Evolutionary conservation across 139 green algal genomes (phyloP).

Genomic region (Chlorella sorokiniana): DNA sequence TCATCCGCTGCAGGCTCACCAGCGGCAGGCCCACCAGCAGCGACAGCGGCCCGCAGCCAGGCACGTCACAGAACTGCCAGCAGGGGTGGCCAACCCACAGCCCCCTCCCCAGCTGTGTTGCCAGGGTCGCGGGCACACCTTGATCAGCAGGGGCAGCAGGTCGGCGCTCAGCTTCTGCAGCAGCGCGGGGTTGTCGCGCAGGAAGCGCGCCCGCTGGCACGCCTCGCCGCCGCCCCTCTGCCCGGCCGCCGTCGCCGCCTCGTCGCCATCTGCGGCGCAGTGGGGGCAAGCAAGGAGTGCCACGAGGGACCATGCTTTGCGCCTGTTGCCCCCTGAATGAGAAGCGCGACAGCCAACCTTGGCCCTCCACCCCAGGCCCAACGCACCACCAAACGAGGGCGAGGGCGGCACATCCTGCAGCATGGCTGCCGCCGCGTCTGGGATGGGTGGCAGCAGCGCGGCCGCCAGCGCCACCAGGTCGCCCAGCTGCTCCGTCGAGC

Average conservation of each 20-base stretch:
- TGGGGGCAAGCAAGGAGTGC: background rate
- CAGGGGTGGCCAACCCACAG: too few relatives aligned
- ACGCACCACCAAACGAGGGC: background rate
- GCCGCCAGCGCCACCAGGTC: constrained; percentile 79
- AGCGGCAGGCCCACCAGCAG: too few relatives aligned
- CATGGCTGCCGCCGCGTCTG: constrained; percentile 60
- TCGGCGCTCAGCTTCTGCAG: constrained; percentile 63
- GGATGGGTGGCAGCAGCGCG: constrained; percentile 80
- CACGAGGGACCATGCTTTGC: too few relatives aligned
- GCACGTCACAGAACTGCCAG: too few relatives aligned
- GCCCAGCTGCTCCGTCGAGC: constrained; percentile 80
- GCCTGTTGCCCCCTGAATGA: too few relatives aligned
- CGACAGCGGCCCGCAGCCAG: too few relatives aligned
- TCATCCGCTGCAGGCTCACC: too few relatives aligned
- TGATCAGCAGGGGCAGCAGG: constrained; percentile 81
- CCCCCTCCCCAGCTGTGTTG: too few relatives aligned
- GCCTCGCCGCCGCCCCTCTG: background rate
- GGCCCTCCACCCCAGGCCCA: too few relatives aligned
- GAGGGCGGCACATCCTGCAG: constrained; percentile 40
- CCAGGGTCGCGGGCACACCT: constrained; percentile 43
- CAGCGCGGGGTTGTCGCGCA: constrained; percentile 64
- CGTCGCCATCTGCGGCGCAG: background rate
- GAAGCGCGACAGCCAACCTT: background rate
- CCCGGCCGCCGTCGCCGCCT: background rate
- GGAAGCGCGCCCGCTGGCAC: constrained; percentile 34